A percentile compares a stretch with the other conserved stretches of the same genome.
Evolutionary conservation across 441 rosid species (phyloP).

Genomic region (Sinapis alba): DNA sequence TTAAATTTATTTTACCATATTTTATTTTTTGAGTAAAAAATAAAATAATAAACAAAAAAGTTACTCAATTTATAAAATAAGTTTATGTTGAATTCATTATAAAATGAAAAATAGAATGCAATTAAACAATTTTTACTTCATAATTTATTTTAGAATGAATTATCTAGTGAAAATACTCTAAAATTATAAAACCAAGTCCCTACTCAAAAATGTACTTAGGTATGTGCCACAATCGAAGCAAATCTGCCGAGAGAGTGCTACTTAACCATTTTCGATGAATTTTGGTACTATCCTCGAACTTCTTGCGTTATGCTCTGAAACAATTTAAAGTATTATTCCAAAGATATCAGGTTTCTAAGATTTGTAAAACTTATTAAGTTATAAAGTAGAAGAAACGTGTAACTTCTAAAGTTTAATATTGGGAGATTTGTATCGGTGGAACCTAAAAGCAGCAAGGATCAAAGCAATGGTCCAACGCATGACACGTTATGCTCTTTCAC

Average conservation of each 20-base stretch:
- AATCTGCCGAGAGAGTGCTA: conserved; percentile 12
- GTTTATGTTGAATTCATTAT: no score
- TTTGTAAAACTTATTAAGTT: not conserved
- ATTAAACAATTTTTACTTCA: no score
- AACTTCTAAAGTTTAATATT: not conserved
- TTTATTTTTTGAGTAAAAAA: no score
- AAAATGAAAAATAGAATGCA: no score
- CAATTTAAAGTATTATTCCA: not conserved
- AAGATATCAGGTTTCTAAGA: not conserved
- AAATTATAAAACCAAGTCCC: conserved; percentile 10
- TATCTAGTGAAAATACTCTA: no score
- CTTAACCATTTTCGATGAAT: conserved; percentile 5
- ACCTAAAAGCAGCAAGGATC: conserved; percentile 30
- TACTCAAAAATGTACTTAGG: not conserved
- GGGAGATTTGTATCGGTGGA: conserved; percentile 24
- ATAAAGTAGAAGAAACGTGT: conserved; percentile 25
- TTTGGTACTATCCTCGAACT: not conserved
- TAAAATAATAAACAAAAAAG: no score
- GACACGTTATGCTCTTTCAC: conserved; percentile 32
- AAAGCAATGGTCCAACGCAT: conserved; percentile 23
- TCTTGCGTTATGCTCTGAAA: not conserved
- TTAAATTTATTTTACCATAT: no score
- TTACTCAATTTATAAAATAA: no score
- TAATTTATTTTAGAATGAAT: no score
- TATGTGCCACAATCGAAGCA: conserved; percentile 10